Evolutionary conservation across 2,329 filamentous ascomycete species (phyloP), one percentile per base, ranked within the genome.

Genomic region (Emericellopsis cladophorae): DNA sequence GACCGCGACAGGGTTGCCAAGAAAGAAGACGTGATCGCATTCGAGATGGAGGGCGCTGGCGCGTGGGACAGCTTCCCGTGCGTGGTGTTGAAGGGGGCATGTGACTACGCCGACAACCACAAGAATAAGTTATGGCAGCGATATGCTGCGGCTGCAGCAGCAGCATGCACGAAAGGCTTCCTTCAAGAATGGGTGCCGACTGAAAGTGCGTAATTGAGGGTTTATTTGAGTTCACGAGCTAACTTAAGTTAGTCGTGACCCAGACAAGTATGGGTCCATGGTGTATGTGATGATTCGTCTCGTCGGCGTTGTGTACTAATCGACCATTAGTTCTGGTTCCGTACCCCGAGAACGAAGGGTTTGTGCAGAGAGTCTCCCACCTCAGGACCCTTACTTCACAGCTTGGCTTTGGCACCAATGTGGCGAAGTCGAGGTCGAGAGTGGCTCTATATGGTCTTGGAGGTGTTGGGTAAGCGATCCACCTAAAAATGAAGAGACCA

Each of bases 41-140:
- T 59, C 31, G 56, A 60, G 42, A 57, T 56, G 56, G 56, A 58
- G 37, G 51, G 49, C 1, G 55, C 54, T 4, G 54, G 56, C 0
- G 34, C 51, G 0, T 54, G 46, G 48, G 47, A 51, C 4, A 41
- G 46, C 1, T 44, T 61, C 1, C 57, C 59, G 0, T 58, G 55
- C 29, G 31, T 64, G 0, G 48, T 58, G 1, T 12, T 42, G 16
- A 42, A 42, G 24, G 35, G 40, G 10, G 43, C 44, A 0, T 40
- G 35, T 31, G 40, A 46, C 38, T 46, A 46, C 24, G 40, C 42
- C n/a, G 45, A 46, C 15, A 45, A 42, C 15, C 45, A 46, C 23
- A 45, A 46, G 2, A 31, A 35, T 14, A 43, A 43, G 1, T 4
- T 7, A 0, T 46, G 43, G 45, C 43, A 45, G 8, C 16, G 22